A percentile compares a stretch with the other conserved stretches of the same genome.
Conservation (phyloP, 169 alveolate genomes). For the Cryptosporidium meleagridis region DNA sequence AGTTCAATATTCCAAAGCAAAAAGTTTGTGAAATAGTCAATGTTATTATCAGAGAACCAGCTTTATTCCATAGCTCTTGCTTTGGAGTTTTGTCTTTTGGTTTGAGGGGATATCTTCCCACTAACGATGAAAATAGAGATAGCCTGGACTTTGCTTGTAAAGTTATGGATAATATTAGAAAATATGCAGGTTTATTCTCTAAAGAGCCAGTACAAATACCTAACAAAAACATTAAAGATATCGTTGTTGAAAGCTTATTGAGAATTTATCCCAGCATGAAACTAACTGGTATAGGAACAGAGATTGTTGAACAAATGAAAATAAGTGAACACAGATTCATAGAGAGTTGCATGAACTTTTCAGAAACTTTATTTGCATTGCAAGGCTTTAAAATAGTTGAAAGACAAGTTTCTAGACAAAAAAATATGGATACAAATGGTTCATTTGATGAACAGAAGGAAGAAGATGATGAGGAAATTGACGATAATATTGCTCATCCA, state of each 20-base stretch:
- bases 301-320: neutral
- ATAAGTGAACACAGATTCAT: constrained; percentile 12
- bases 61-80: neutral
- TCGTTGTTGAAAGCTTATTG: neutral
- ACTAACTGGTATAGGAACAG: neutral
- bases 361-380: constrained; percentile 22
- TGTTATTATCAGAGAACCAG: neutral
- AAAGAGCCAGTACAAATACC: neutral
- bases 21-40: constrained; percentile 10
- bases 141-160: neutral
- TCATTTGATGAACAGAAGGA: neutral
- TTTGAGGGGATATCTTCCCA: neutral
- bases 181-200: neutral
- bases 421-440: neutral
- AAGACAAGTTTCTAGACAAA: neutral
- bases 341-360: constrained; percentile 50
- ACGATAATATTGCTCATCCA: neutral
- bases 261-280: neutral
- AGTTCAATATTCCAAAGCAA: neutral
- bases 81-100: neutral
- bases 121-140: neutral
- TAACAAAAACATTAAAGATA: neutral
- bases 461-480: neutral
- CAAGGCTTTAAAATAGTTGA: neutral
- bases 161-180: neutral